Percentiles rank a stretch among this genome's conserved stretches.
Conservation (phyloP, 2,329 filamentous ascomycete species). For the Diaporthe eres region DNA sequence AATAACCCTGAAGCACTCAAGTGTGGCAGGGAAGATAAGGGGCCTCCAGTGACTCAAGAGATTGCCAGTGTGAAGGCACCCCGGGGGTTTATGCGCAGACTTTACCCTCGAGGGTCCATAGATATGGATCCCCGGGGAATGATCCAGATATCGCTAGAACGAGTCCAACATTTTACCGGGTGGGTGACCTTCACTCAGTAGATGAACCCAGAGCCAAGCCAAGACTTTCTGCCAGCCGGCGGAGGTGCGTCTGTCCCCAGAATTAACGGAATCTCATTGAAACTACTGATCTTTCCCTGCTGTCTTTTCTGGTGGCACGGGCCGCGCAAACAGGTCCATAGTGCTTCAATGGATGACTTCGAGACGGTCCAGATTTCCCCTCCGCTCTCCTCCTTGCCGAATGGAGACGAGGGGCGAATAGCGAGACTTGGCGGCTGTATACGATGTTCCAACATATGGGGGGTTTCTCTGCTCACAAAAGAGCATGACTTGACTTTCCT, state of each 20-base stretch:
- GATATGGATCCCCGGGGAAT: too few species aligned
- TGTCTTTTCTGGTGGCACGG: too few species aligned
- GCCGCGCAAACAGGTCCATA: background rate
- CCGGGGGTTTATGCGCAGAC: background rate
- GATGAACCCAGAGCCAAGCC: background rate
- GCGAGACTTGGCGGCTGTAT: too few species aligned
- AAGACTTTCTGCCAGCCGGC: background rate
- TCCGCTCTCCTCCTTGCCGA: too few species aligned
- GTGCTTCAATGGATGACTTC: background rate
- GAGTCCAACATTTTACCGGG: background rate
- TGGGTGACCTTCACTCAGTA: background rate
- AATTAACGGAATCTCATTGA: background rate
- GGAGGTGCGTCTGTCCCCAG: background rate
- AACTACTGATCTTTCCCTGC: too few species aligned
- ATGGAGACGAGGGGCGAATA: too few species aligned
- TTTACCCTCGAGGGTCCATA: too few species aligned
- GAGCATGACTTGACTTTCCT: too few species aligned
- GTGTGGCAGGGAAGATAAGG: background rate
- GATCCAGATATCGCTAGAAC: background rate
- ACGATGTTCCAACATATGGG: too few species aligned
- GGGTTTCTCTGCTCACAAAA: too few species aligned
- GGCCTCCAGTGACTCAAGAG: background rate
- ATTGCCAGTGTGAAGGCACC: background rate
- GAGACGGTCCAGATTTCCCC: background rate
- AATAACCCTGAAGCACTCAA: background rate